Percentiles rank a stretch among this genome's conserved stretches.
Evolutionary conservation across 148 eudicot species (phyloP).

Genomic region (Chenopodium album): DNA sequence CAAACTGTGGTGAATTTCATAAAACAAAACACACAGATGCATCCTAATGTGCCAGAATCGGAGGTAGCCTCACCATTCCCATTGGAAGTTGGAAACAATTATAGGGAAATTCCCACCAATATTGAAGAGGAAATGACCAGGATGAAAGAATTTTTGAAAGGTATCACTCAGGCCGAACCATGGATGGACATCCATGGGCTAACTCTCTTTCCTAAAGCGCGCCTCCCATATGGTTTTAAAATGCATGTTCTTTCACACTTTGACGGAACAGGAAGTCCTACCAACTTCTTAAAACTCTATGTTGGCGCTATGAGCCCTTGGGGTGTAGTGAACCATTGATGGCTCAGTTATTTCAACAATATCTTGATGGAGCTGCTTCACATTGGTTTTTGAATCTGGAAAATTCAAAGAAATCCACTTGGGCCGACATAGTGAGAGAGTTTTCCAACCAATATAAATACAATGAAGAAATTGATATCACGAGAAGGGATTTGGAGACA

Average conservation of each 20-base stretch:
- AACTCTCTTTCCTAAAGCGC: not conserved
- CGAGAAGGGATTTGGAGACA: not conserved
- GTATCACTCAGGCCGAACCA: not conserved
- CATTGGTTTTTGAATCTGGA: not conserved
- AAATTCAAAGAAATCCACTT: not conserved
- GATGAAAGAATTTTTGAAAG: not conserved
- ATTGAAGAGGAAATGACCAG: not conserved
- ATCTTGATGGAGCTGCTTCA: not conserved
- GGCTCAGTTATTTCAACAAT: conserved; percentile 5
- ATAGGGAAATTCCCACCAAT: not conserved
- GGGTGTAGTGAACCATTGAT: not conserved
- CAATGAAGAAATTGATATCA: not conserved
- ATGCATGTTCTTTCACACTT: not conserved
- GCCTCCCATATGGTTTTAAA: not conserved
- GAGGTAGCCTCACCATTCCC: not conserved
- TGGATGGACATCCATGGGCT: not conserved
- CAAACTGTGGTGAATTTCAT: too few species aligned
- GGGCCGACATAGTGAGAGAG: not conserved
- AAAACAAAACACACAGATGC: not conserved
- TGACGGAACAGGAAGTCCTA: not conserved
- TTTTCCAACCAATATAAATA: too few species aligned
- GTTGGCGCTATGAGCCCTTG: not conserved
- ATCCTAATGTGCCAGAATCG: not conserved
- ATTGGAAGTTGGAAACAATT: not conserved
- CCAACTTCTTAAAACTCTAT: not conserved